Conservation (phyloP, 306 rosid genomes). For the Coriaria nepalensis region DNA sequence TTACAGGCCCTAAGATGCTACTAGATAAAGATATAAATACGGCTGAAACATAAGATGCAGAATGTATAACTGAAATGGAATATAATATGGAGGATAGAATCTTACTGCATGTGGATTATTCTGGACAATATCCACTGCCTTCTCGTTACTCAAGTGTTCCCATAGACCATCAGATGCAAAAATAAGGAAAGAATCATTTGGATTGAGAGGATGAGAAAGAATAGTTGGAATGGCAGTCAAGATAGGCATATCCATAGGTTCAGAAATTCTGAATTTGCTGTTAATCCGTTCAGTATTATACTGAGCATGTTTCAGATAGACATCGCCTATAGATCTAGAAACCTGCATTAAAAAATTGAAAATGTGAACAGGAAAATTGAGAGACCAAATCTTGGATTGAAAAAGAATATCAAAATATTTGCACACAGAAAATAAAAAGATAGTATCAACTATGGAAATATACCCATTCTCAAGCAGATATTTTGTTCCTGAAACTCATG, state of each 20-base stretch:
- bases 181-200: conserved; percentile 86
- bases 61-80: not conserved
- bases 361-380: not conserved
- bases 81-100: conserved; percentile 5
- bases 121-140: conserved; percentile 83
- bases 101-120: conserved; percentile 60
- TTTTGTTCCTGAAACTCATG: too few relatives aligned
- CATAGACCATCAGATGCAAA: conserved; percentile 97
- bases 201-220: conserved; percentile 65
- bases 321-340: conserved; percentile 86
- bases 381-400: not conserved
- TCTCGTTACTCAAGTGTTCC: conserved; percentile 86
- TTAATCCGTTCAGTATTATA: conserved; percentile 61
- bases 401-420: not conserved
- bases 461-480: too few relatives aligned
- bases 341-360: conserved; percentile 42
- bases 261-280: conserved; percentile 69
- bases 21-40: too few relatives aligned
- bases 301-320: conserved; percentile 70
- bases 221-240: conserved; percentile 67
- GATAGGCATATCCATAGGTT: conserved; percentile 75
- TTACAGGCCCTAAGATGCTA: too few relatives aligned
- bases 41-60: too few relatives aligned
- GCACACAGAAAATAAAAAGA: too few relatives aligned
- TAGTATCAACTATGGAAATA: too few relatives aligned